A percentile compares a stretch with the other conserved stretches of the same genome.
phyloP scores from a whole-genome alignment of 2,329 filamentous ascomycete genomes.

The Pseudopithomyces maydicus region DNA sequence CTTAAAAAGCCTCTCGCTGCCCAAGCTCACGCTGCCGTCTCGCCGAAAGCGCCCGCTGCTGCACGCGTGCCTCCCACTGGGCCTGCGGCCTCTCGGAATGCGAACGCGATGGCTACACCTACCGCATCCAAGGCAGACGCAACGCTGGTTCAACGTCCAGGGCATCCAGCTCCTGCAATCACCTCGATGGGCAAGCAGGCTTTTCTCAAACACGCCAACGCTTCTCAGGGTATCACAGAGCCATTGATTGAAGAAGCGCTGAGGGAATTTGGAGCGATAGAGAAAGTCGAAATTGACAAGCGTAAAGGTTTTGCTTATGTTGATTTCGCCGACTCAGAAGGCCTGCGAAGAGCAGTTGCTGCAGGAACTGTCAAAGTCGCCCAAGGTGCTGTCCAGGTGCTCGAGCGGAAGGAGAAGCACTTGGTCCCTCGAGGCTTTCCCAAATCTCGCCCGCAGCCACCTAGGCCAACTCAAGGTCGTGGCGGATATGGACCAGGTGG shows the following conservation, averaged over 20 bases:
- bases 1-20: conserved; percentile 45
- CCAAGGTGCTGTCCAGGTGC: conserved; percentile 82
- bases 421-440: conserved; percentile 30
- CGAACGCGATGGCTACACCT: conserved; percentile 20
- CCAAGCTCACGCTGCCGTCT: conserved; percentile 23
- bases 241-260: conserved; percentile 76
- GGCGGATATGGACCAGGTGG: conserved; percentile 41
- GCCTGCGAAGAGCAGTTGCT: conserved; percentile 76
- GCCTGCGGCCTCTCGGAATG: conserved; percentile 30
- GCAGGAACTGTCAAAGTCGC: conserved; percentile 83
- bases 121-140: conserved; percentile 20
- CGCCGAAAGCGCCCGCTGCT: conserved; percentile 38
- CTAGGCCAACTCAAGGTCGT: conserved; percentile 24
- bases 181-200: conserved; percentile 56
- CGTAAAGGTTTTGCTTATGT: conserved; percentile 95
- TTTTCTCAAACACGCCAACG: conserved; percentile 66
- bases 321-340: conserved; percentile 77
- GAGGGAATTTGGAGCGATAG: conserved; percentile 73
- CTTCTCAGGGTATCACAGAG: conserved; percentile 91
- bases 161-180: conserved; percentile 20
- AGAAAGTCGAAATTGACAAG: conserved; percentile 88
- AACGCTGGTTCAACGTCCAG: conserved; percentile 10
- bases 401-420: conserved; percentile 73
- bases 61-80: conserved; percentile 35
- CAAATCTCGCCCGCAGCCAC: conserved; percentile 30